Evolutionary conservation across 306 rosid species (phyloP).

Genomic region (Glycine tomentella): DNA sequence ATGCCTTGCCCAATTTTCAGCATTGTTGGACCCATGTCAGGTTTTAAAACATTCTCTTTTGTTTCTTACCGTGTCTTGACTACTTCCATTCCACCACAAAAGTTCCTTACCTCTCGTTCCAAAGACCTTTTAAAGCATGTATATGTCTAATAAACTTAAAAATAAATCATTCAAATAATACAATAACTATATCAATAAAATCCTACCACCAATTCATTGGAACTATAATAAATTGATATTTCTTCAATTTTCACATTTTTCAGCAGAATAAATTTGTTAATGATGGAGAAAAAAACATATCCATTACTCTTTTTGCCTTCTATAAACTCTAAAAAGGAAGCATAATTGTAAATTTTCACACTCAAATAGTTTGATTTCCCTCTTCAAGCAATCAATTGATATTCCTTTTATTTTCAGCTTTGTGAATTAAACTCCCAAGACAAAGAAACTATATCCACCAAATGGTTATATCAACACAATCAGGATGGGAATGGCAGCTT

Average conservation of each 20-base stretch:
- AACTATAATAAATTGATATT: background rate
- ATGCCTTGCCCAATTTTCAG: background rate
- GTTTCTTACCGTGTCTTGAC: background rate
- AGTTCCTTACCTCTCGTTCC: background rate
- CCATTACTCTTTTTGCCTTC: constrained; percentile 14
- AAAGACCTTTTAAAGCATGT: background rate
- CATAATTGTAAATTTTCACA: constrained; percentile 22
- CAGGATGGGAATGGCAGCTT: no score
- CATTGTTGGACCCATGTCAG: background rate
- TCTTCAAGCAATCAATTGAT: background rate
- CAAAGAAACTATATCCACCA: constrained; percentile 43
- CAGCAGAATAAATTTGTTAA: constrained; percentile 29
- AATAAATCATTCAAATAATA: background rate
- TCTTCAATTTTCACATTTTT: constrained; percentile 17
- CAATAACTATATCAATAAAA: background rate
- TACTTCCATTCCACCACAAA: background rate
- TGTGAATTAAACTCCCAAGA: constrained; percentile 35
- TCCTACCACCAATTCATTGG: constrained; percentile 7
- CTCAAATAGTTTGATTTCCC: background rate
- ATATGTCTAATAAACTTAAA: background rate
- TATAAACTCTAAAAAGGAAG: background rate
- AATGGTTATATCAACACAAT: no score
- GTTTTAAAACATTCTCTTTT: background rate
- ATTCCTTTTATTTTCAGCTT: background rate
- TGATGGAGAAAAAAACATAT: constrained; percentile 1